Percentiles rank a stretch among this genome's conserved stretches.
Conservation (phyloP, 1,284 basidiomycete species). For the Apiotrichum akiyoshidainum region DNA sequence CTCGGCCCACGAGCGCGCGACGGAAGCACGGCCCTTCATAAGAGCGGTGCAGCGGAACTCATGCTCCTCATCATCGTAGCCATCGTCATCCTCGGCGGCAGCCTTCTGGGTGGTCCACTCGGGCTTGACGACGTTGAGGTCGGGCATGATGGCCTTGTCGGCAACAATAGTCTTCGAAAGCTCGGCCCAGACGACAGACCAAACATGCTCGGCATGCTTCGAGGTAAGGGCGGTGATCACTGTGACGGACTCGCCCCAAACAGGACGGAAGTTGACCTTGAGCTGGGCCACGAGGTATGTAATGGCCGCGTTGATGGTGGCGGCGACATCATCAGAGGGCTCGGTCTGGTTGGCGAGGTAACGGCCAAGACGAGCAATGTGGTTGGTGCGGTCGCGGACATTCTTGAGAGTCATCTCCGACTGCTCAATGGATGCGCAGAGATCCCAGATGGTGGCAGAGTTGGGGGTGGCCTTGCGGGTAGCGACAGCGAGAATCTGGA, state of each 20-base stretch:
- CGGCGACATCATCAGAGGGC: slow-evolving; percentile 17
- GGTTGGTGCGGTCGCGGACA: slow-evolving; percentile 73
- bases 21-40: slow-evolving; percentile 21
- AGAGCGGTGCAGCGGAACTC: slow-evolving; percentile 47
- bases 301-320: slow-evolving; percentile 16
- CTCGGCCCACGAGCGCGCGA: slow-evolving; percentile 27
- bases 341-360: slow-evolving; percentile 29
- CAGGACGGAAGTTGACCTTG: slow-evolving; percentile 82
- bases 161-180: slow-evolving; percentile 50
- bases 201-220: slow-evolving; percentile 65
- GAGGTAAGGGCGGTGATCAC: slow-evolving; percentile 63
- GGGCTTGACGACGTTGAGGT: slow-evolving; percentile 35
- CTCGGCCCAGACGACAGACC: slow-evolving; percentile 67
- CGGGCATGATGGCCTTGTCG: slow-evolving; percentile 22
- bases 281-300: slow-evolving; percentile 58
- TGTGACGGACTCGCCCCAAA: slow-evolving; percentile 77
- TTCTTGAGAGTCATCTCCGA: slow-evolving; percentile 70
- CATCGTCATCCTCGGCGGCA: slow-evolving; percentile 13
- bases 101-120: slow-evolving; percentile 29
- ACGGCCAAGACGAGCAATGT: slow-evolving; percentile 54
- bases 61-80: slow-evolving; percentile 29
- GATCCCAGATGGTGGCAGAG: slow-evolving; percentile 54
- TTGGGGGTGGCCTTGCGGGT: slow-evolving; percentile 22
- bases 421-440: slow-evolving; percentile 69
- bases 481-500: slow-evolving; percentile 42